These are phyloP conservation scores for Claviceps sp. DNA, from an alignment of 2,329 filamentous ascomycete species.

Conservation along the genomic window DNA sequence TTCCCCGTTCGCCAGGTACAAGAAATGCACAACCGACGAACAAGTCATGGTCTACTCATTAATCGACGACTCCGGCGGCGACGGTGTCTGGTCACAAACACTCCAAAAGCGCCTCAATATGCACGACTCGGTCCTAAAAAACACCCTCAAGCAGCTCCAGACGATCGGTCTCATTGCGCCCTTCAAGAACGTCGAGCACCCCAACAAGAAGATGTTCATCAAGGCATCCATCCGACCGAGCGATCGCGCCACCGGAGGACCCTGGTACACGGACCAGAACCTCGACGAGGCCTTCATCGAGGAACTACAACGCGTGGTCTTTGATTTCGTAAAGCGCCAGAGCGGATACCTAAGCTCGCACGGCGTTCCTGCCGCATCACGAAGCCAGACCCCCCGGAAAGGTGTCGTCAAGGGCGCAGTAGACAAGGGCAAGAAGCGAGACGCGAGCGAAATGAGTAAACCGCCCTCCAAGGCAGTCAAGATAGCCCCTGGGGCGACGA, in stretches of 20 bases:
- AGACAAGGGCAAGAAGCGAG: conserved; percentile 35
- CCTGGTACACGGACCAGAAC: conserved; percentile 87
- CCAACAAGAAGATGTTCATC: conserved; percentile 93
- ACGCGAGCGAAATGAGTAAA: conserved; percentile 26
- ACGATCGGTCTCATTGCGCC: conserved; percentile 69
- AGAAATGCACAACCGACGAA: conserved; percentile 53
- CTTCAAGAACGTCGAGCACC: conserved; percentile 85
- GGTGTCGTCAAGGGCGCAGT: conserved; percentile 37
- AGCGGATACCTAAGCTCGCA: conserved; percentile 51
- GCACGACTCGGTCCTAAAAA: conserved; percentile 70
- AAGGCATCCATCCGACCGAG: conserved; percentile 71
- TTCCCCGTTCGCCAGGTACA: conserved; percentile 31
- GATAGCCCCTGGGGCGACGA: conserved; percentile 4
- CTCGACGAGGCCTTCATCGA: conserved; percentile 83
- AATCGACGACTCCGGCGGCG: conserved; percentile 72
- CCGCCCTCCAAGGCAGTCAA: conserved; percentile 17
- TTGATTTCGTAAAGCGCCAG: conserved; percentile 55
- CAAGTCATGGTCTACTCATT: conserved; percentile 73
- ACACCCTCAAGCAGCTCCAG: conserved; percentile 73
- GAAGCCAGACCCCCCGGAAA: conserved; percentile 40
- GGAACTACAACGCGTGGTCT: conserved; percentile 58
- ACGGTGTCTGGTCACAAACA: conserved; percentile 83
- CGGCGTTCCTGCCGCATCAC: conserved; percentile 16
- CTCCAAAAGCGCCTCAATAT: conserved; percentile 70
- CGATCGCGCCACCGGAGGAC: conserved; percentile 82